A percentile compares a stretch with the other conserved stretches of the same genome.
Conservation (phyloP, 257 asterid genomes). For the Solanum stenotomum region DNA sequence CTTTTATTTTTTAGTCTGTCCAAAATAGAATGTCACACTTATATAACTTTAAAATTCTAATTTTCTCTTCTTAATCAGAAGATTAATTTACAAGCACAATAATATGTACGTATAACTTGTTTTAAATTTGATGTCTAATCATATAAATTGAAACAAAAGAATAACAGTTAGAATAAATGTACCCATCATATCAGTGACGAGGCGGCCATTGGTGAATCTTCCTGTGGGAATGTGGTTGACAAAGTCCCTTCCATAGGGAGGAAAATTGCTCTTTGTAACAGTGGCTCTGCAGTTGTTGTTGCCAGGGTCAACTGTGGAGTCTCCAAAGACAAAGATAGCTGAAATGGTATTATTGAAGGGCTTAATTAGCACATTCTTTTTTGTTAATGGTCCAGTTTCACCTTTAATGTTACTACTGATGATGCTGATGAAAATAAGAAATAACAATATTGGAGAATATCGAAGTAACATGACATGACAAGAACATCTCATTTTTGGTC, state of each 20-base stretch:
- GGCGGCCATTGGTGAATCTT: conserved; percentile 60
- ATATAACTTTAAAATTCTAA: not conserved
- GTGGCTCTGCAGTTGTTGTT: conserved; percentile 51
- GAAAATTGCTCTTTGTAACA: conserved; percentile 30
- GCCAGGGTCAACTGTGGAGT: conserved; percentile 72
- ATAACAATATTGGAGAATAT: not conserved
- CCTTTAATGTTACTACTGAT: not conserved
- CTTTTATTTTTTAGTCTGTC: too few species aligned
- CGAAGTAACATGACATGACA: not conserved
- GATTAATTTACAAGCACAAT: not conserved
- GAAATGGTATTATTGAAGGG: conserved; percentile 15
- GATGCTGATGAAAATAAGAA: not conserved
- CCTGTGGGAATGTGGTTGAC: conserved; percentile 44
- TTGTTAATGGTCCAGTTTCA: not conserved
- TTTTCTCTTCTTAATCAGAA: not conserved
- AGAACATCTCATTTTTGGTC: not conserved
- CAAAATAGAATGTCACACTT: too few species aligned
- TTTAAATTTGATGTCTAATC: not conserved
- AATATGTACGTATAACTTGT: not conserved
- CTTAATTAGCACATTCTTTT: not conserved
- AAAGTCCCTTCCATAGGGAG: conserved; percentile 62
- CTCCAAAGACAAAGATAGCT: conserved; percentile 52
- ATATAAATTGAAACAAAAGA: not conserved
- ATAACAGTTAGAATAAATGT: not conserved
- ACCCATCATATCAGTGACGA: conserved; percentile 50